These are phyloP conservation scores for Teratosphaeriaceae sp. DNA, from an alignment of 2,329 filamentous ascomycete genomes.

Conservation along the genomic window DNA sequence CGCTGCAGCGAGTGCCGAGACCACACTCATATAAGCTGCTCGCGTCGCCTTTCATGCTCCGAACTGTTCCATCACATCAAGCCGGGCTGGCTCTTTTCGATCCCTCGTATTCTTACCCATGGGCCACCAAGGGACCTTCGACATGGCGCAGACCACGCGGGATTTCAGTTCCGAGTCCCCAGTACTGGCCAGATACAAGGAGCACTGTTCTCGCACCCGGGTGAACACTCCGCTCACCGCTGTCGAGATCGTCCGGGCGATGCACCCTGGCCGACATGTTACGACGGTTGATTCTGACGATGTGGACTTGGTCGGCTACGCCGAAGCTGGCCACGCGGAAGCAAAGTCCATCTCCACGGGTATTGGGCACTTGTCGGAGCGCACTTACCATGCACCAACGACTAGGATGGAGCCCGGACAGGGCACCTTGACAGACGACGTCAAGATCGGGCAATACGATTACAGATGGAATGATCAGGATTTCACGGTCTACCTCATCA, in stretches of 20 bases:
- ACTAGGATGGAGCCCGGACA: constrained; percentile 29
- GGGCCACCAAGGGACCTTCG: constrained; percentile 3
- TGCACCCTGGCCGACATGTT: constrained; percentile 10
- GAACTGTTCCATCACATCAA: no score
- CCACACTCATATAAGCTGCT: no score
- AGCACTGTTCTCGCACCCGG: constrained; percentile 8
- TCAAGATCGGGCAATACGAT: constrained; percentile 36
- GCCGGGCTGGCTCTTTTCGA: no score
- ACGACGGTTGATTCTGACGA: constrained; percentile 9
- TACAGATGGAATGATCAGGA: constrained; percentile 35
- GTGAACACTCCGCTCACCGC: constrained; percentile 8
- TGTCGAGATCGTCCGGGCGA: constrained; percentile 6
- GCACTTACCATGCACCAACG: constrained; percentile 28
- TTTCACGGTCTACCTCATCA: constrained; percentile 32
- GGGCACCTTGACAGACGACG: constrained; percentile 30
- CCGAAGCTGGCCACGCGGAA: constrained; percentile 34
- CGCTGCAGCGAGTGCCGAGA: no score
- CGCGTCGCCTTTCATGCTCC: no score
- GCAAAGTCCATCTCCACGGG: constrained; percentile 30
- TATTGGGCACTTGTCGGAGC: constrained; percentile 28
- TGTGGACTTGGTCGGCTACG: constrained; percentile 14
- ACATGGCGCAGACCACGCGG: neutral
- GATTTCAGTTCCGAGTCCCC: neutral
- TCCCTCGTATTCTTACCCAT: neutral
- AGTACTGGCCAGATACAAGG: constrained; percentile 9